Base-by-base conservation (phyloP, 208 protist species). In the Eutreptiella sp. region DNA sequence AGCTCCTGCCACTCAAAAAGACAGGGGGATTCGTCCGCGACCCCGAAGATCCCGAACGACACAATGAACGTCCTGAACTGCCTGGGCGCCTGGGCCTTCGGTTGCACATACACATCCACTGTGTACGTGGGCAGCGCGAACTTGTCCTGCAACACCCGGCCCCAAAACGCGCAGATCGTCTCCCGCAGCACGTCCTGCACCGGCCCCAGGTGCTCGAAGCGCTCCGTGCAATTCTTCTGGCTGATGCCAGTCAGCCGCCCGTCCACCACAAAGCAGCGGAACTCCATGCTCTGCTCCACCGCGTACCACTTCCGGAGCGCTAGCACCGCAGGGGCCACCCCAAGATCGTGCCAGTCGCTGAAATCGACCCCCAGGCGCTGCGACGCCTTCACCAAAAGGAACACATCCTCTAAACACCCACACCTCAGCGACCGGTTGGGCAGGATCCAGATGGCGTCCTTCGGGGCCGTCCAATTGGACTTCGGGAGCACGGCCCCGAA, bases 181-280 rank as follows among this genome's bases (percentile, higher is more conserved):
- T 55, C 4, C 35, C 32, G n/a, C 31, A 64, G 41, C 3, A 26
- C 16, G 34, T 38, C 33, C 46, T 50, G 62, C 36, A 58, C 48
- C 5, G 38, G 27, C 19, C 41, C 14, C 14, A 73, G 31, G 53
- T 59, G 59, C 3, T 43, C 23, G 29, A 45, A 74, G 32, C 35
- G 70, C 16, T 50, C 38, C 0, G 34, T 35, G 4, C 27, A 38
- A 43, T 74, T 42, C 33, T 63, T 32, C 42, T 74, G 69, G 31
- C 39, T 61, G 23, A 70, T 70, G 16, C 24, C 64, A 3, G 70
- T 36, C 21, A 74, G 28, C 29, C 52, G 1, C 16, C 59, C 46
- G 43, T 72, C 28, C 23, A 57, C 60, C 7, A 75, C 38, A 61
- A 67, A 72, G 27, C 64, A 75, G 60, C 69, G 62, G 48, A 75